Evolutionary conservation across 75 land plant genomes (phyloP).

Genomic region (Isoetes taiwanensis): DNA sequence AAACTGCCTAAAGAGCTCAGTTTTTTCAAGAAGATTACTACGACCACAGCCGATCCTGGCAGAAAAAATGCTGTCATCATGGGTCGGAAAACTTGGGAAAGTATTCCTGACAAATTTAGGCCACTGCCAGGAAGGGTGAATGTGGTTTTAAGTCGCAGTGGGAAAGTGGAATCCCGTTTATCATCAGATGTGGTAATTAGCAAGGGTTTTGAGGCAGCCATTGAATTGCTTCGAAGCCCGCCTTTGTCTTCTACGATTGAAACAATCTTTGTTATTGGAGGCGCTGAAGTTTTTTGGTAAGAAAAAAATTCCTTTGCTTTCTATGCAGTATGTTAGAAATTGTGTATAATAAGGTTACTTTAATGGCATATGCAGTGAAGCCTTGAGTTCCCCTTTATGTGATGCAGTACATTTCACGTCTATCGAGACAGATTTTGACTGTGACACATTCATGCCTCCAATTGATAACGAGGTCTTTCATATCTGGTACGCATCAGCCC

Average conservation of each 20-base stretch:
- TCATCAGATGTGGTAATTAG: slow-evolving; percentile 49
- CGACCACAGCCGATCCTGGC: slow-evolving; percentile 31
- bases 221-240: slow-evolving; percentile 53
- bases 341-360: not conserved
- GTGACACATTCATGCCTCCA: slow-evolving; percentile 84
- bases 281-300: slow-evolving; percentile 71
- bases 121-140: slow-evolving; percentile 87
- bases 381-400: slow-evolving; percentile 59
- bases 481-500: slow-evolving; percentile 76
- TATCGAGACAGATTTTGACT: slow-evolving; percentile 49
- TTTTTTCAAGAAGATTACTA: slow-evolving; percentile 70
- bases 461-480: slow-evolving; percentile 49
- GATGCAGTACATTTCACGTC: slow-evolving; percentile 86
- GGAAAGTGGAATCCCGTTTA: slow-evolving; percentile 27
- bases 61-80: slow-evolving; percentile 88
- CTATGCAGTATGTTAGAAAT: too few relatives aligned
- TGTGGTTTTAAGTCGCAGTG: slow-evolving; percentile 75
- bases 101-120: slow-evolving; percentile 51
- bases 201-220: slow-evolving; percentile 54
- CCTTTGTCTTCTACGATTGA: slow-evolving; percentile 57
- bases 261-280: slow-evolving; percentile 82
- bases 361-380: slow-evolving; percentile 54
- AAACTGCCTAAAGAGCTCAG: slow-evolving; percentile 64
- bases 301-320: too few relatives aligned
- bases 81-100: slow-evolving; percentile 92